Percentiles rank a stretch among this genome's conserved stretches.
Conservation (phyloP, 2,329 filamentous ascomycete species). For the Dothiorella sarmentorum region DNA sequence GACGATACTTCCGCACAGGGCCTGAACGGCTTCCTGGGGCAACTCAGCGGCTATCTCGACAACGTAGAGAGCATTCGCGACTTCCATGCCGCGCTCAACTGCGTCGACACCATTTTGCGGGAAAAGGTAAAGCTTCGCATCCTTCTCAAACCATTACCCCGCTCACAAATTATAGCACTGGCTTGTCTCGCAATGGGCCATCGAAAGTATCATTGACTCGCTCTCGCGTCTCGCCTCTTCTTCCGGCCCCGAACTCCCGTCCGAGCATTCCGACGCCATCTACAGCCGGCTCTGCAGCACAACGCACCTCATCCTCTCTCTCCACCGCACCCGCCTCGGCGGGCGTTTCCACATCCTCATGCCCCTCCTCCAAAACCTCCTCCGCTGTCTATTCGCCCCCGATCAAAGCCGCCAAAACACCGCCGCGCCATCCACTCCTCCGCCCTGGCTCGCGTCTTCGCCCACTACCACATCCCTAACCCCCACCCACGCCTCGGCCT, state of each 20-base stretch:
- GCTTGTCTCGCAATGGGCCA: constrained; percentile 42
- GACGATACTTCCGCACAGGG: constrained; percentile 2
- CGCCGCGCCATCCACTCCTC: constrained; percentile 23
- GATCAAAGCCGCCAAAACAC: constrained; percentile 25
- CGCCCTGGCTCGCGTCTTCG: constrained; percentile 40
- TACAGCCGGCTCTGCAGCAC: constrained; percentile 55
- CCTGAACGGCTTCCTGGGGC: constrained; percentile 5
- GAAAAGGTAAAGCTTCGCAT: constrained; percentile 5
- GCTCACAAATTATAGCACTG: constrained; percentile 27
- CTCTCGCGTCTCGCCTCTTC: constrained; percentile 36
- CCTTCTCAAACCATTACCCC: background rate
- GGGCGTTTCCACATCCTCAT: constrained; percentile 60
- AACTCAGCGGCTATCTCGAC: constrained; percentile 7
- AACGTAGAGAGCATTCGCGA: constrained; percentile 4
- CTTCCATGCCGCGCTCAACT: constrained; percentile 18
- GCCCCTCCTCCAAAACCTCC: constrained; percentile 52
- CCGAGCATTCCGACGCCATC: constrained; percentile 38
- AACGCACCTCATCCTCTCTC: constrained; percentile 51
- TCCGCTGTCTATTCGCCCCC: constrained; percentile 54
- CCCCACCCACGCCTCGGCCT: constrained; percentile 50
- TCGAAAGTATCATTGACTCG: constrained; percentile 40
- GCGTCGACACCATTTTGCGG: constrained; percentile 30
- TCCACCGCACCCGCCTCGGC: constrained; percentile 56
- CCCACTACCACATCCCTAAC: constrained; percentile 58
- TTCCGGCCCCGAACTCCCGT: constrained; percentile 28